A percentile compares a stretch with the other conserved stretches of the same genome.
phyloP scores from a whole-genome alignment of 2,329 filamentous ascomycete species.

The Exophiala sp. region DNA sequence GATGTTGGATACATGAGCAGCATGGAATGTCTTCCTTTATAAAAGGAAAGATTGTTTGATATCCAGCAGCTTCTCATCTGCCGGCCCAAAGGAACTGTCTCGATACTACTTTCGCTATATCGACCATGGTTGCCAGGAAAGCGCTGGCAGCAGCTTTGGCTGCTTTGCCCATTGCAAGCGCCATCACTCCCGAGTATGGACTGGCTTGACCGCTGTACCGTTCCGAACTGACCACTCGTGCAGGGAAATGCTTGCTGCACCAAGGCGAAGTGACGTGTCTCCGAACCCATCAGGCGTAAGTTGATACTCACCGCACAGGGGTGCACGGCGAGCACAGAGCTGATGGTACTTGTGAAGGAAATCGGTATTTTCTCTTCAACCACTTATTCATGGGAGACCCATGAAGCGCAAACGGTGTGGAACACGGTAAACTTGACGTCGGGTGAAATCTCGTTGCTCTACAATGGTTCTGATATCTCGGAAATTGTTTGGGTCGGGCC shows the following conservation, averaged over 20 bases:
- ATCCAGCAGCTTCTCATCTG: no score
- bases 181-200: conserved; percentile 30
- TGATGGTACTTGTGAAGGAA: conserved; percentile 29
- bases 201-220: neutral
- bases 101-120: neutral
- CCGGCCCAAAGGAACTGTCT: neutral
- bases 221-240: conserved; percentile 1
- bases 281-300: conserved; percentile 39
- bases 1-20: neutral
- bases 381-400: conserved; percentile 72
- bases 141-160: conserved; percentile 23
- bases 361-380: conserved; percentile 53
- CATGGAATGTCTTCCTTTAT: neutral
- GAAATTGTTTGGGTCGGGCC: conserved; percentile 71
- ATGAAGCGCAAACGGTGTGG: conserved; percentile 59
- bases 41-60: no score
- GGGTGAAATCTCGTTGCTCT: conserved; percentile 60
- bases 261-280: conserved; percentile 34
- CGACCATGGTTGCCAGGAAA: conserved; percentile 1
- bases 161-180: conserved; percentile 25
- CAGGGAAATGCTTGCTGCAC: conserved; percentile 37
- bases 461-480: conserved; percentile 57
- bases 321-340: neutral
- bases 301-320: neutral
- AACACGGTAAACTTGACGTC: conserved; percentile 64